Evolutionary conservation across 2,329 filamentous ascomycete species (phyloP), one percentile per base, ranked within the genome.

Genomic region (Aspergillus amoenus): DNA sequence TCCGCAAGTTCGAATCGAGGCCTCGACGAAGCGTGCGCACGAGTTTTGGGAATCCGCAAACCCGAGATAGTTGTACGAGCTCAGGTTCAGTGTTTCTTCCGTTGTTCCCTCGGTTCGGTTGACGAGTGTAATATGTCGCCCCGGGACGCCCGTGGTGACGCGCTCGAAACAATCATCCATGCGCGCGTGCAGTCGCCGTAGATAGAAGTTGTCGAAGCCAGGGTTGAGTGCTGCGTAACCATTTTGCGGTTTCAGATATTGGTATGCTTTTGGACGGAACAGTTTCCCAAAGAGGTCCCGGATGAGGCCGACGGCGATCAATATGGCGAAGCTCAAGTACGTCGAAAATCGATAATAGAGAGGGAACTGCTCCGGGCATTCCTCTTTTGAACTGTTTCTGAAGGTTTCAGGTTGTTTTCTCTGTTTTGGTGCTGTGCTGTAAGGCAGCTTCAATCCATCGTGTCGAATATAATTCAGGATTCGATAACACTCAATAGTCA

Each of bases 141-240:
- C 94, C 7, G 94, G 94, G 27, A 99, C 94, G 53, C 94, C 94
- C 4, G 92, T 95, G 27, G 89, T 92, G 12, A 93, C 91, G 49
- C 94, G 86, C 65, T 93, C 89, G 73, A 99, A 99, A 79, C 92
- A 96, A 76, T 99, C 94, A 67, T 97, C 95, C 70, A 99, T 91
- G 62, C 94, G 87, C 80, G 92, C 84, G 82, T 99, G 97, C 71
- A 99, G 77, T 60, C 94, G 84, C 56, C 94, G 86, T 56, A 93
- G 91, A 77, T 99, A 99, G 76, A 99, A 99, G 76, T 93, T 97
- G 80, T 99, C 94, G 71, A 99, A 99, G 76, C 99, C 94, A 69
- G 92, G 95, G 76, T 97, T 97, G 63, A 99, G 82, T 2, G 94
- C 92, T 12, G 93, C 94, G 71, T 96, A 97, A 61, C 94, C 94